Conservation (phyloP, 108 stramenopile genomes). For the Nannochloropsis oceanica region DNA sequence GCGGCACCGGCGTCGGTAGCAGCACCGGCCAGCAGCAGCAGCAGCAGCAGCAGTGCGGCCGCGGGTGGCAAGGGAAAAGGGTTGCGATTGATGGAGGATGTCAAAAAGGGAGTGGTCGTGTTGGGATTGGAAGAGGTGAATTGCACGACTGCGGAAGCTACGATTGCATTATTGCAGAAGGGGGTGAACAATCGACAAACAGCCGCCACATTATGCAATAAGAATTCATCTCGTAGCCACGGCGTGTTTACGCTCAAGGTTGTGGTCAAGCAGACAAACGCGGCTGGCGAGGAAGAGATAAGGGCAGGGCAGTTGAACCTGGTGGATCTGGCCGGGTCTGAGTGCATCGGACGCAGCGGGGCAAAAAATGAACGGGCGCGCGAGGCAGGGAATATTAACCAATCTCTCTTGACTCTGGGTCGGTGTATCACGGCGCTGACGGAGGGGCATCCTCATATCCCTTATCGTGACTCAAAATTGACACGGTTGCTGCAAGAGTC, state of each 20-base stretch:
- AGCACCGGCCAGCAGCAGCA: background rate
- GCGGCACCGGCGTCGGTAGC: background rate
- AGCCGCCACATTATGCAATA: conserved; percentile 43
- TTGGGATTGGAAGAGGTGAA: conserved; percentile 45
- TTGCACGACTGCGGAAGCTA: conserved; percentile 28
- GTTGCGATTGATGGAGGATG: background rate
- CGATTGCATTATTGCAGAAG: conserved; percentile 30
- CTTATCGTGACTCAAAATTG: conserved; percentile 53
- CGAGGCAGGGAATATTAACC: conserved; percentile 32
- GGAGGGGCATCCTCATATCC: conserved; percentile 46
- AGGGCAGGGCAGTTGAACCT: conserved; percentile 49
- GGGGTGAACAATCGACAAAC: conserved; percentile 45
- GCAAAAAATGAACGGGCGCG: conserved; percentile 32
- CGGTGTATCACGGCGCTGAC: conserved; percentile 54
- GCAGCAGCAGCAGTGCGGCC: background rate
- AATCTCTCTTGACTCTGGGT: conserved; percentile 48
- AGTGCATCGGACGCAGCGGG: conserved; percentile 48
- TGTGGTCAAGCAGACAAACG: conserved; percentile 46
- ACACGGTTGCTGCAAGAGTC: conserved; percentile 47
- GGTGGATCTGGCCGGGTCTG: conserved; percentile 53
- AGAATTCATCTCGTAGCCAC: conserved; percentile 41
- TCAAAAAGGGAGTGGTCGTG: conserved; percentile 30
- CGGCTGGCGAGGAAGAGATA: conserved; percentile 42
- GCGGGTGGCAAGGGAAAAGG: background rate
- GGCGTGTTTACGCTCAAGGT: conserved; percentile 47